A percentile compares a stretch with the other conserved stretches of the same genome.
Conservation (phyloP, 768 basidiomycete genomes). For the Suillus occidentalis region DNA sequence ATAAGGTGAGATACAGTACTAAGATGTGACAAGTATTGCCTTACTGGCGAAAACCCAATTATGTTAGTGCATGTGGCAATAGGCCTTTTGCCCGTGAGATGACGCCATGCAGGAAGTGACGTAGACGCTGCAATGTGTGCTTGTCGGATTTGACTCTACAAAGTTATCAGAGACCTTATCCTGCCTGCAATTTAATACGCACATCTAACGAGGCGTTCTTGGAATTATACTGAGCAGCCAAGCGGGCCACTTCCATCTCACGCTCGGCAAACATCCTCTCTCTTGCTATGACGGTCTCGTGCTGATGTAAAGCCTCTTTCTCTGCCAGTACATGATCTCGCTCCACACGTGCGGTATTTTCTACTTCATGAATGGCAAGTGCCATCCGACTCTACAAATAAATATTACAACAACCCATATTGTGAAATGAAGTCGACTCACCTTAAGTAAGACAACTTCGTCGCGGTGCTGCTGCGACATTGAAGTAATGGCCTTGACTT, state of each 20-base stretch:
- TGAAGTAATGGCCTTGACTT: no score
- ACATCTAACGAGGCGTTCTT: background rate
- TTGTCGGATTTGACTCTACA: background rate
- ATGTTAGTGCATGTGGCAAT: background rate
- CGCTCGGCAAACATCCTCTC: background rate
- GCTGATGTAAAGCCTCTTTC: background rate
- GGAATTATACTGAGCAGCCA: background rate
- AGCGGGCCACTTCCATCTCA: background rate
- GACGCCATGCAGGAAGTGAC: background rate
- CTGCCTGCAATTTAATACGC: background rate
- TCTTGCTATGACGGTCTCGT: background rate
- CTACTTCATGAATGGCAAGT: background rate
- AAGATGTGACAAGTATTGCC: no score
- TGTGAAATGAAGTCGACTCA: no score
- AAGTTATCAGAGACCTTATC: background rate
- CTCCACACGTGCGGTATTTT: background rate
- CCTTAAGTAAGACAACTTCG: no score
- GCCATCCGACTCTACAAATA: background rate
- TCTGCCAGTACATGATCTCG: background rate
- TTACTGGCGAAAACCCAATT: background rate
- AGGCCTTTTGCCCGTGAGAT: background rate
- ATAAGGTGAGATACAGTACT: no score
- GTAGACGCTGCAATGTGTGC: background rate
- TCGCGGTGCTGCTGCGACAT: no score
- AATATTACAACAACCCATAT: no score